These are phyloP conservation scores for Penicillium verrucosum DNA, from an alignment of 2,329 filamentous ascomycete species.

Conservation along the genomic window DNA sequence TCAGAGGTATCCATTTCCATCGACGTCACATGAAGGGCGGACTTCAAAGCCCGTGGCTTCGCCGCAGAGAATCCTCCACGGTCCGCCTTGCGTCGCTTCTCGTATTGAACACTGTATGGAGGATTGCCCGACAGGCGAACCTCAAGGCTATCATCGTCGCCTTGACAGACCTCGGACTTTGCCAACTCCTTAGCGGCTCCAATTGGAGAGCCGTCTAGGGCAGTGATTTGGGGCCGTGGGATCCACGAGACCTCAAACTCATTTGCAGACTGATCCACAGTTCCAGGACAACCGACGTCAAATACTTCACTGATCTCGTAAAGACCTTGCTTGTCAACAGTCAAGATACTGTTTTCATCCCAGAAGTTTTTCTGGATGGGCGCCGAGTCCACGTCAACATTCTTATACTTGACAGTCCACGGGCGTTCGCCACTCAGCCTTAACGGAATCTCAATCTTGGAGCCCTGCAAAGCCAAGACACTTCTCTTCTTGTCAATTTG, in stretches of 20 bases:
- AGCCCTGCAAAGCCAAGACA: slow-evolving; percentile 73
- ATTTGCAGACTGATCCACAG: slow-evolving; percentile 69
- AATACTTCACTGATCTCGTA: slow-evolving; percentile 77
- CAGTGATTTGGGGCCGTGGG: slow-evolving; percentile 69
- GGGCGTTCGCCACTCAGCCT: slow-evolving; percentile 81
- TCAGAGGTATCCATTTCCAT: slow-evolving; percentile 83
- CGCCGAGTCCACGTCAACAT: slow-evolving; percentile 54
- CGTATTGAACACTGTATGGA: slow-evolving; percentile 80
- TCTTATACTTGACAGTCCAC: slow-evolving; percentile 76
- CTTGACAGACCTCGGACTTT: slow-evolving; percentile 86
- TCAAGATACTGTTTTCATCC: slow-evolving; percentile 66
- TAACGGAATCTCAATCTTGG: slow-evolving; percentile 70
- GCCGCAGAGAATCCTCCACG: slow-evolving; percentile 65
- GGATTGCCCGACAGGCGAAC: slow-evolving; percentile 74
- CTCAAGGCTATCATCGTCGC: slow-evolving; percentile 86
- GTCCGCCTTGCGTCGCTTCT: slow-evolving; percentile 68
- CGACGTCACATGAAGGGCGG: slow-evolving; percentile 70
- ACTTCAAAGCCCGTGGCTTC: slow-evolving; percentile 70
- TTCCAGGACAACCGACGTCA: slow-evolving; percentile 78
- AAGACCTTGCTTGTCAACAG: slow-evolving; percentile 64
- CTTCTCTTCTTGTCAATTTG: slow-evolving; percentile 75
- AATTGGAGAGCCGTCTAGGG: slow-evolving; percentile 50
- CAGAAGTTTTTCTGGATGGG: slow-evolving; percentile 49
- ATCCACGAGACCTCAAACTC: slow-evolving; percentile 83
- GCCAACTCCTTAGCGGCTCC: slow-evolving; percentile 56